Evolutionary conservation across 2,329 filamentous ascomycete species (phyloP).

Genomic region (Didymella pomorum): DNA sequence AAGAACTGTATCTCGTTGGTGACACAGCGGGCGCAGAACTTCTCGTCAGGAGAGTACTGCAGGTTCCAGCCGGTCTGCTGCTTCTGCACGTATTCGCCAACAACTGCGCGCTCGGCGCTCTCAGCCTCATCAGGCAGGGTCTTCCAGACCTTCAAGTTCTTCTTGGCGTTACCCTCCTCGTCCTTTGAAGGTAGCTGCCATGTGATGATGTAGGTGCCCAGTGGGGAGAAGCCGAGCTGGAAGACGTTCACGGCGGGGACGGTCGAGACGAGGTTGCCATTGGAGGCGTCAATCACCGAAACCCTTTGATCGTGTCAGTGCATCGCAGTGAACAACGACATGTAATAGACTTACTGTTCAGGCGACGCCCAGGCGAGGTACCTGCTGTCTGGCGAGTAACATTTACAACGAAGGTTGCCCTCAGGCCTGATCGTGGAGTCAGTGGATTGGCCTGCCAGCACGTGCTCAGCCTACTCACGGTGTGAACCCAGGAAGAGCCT

Average conservation of each 20-base stretch:
- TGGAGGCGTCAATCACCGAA: conserved; percentile 81
- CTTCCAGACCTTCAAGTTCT: conserved; percentile 97
- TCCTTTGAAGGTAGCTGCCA: conserved; percentile 96
- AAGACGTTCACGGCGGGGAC: conserved; percentile 85
- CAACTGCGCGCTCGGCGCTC: conserved; percentile 69
- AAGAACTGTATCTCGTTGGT: conserved; percentile 99
- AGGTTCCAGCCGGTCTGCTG: conserved; percentile 95
- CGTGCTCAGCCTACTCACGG: conserved; percentile 53
- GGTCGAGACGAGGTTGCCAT: conserved; percentile 75
- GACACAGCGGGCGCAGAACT: conserved; percentile 89
- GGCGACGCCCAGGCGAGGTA: conserved; percentile 95
- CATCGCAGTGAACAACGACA: neutral
- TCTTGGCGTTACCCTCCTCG: conserved; percentile 88
- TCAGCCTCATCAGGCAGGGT: conserved; percentile 74
- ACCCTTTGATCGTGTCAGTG: conserved; percentile 62
- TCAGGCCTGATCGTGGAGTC: conserved; percentile 69
- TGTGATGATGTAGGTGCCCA: conserved; percentile 91
- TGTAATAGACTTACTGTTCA: conserved; percentile 64
- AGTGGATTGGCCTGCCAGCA: conserved; percentile 15
- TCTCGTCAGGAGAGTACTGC: conserved; percentile 94
- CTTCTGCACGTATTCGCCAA: conserved; percentile 95
- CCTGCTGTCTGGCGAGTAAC: conserved; percentile 93
- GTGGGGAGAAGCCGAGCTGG: conserved; percentile 92
- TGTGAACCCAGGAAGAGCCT: conserved; percentile 79
- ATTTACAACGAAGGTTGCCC: conserved; percentile 92